Conservation (phyloP, 106 monocot species). For the Hemerocallis citrina region DNA sequence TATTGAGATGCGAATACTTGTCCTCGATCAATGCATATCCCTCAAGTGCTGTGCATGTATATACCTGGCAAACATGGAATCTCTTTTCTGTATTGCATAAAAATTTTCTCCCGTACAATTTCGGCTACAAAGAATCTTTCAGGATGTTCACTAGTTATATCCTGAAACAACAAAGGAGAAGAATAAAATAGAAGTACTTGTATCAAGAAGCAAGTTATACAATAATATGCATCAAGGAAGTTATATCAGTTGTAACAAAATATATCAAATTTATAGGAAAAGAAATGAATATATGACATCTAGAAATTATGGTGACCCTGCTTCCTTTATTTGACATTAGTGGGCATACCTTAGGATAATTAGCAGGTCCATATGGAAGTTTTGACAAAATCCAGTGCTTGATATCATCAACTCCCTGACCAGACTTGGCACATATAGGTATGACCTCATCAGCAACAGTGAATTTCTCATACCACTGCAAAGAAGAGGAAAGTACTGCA, state of each 20-base stretch:
- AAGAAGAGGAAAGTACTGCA: too few relatives aligned
- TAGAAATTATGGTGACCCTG: too few relatives aligned
- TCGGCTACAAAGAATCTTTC: constrained; percentile 92
- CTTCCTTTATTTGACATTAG: neutral
- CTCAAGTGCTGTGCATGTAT: neutral
- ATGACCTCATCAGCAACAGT: constrained; percentile 71
- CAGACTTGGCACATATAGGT: constrained; percentile 80
- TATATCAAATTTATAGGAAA: too few relatives aligned
- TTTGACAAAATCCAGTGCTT: constrained; percentile 80
- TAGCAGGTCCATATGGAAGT: constrained; percentile 62
- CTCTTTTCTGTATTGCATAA: constrained; percentile 82
- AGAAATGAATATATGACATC: too few relatives aligned
- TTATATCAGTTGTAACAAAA: neutral
- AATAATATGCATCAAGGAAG: neutral
- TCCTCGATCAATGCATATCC: neutral
- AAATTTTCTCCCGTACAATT: constrained; percentile 90
- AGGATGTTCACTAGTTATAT: constrained; percentile 85
- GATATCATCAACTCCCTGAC: constrained; percentile 70
- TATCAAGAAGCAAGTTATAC: too few relatives aligned
- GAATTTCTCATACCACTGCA: constrained; percentile 77
- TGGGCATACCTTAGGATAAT: constrained; percentile 63
- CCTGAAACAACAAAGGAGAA: constrained; percentile 31
- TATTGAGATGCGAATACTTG: too few relatives aligned
- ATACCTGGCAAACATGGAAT: constrained; percentile 89
- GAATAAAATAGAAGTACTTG: too few relatives aligned